Evolutionary conservation across 768 basidiomycete genomes (phyloP), one percentile per base, ranked within the genome.

Genomic region (Lactarius evosmus): DNA sequence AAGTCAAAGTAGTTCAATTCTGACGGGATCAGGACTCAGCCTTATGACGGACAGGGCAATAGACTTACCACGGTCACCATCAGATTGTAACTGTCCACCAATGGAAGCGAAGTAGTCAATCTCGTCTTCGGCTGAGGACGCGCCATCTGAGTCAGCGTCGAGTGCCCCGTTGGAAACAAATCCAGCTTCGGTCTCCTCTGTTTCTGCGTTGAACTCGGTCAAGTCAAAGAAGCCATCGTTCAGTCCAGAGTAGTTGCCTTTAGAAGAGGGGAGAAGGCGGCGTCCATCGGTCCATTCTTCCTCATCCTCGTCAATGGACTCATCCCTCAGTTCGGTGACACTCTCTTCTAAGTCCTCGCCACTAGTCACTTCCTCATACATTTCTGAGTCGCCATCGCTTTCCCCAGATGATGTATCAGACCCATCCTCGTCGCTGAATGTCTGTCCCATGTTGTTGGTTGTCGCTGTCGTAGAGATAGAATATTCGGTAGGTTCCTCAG

Each of bases 191-290:
- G 86, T 83, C 68, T 83, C 84, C 72, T 92, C 91, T 2, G 88
- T 88, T 72, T 94, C 86, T 2, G 86, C 81, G 70, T 98, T 97
- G 79, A 99, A 99, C 22, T 85, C 80, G 32, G 85, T 84, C 53
- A 99, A 81, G 66, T 89, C 82, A 75, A 98, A 98, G 78, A 98
- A 98, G 16, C 80, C 85, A 72, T 98, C 96, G 74, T 98, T 88
- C 32, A 98, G 82, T 49, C 81, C 80, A 6, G 80, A 75, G 61
- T 80, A 77, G 4, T 71, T 71, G 8, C 68, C 68, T 22, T 65
- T 71, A 61, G 12, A 55, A 27, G 56, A 60, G 25, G 44, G 46
- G 16, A 52, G 34, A 27, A 25, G 17, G 33, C 40, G 46, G 27
- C 30, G 19, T 16, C 22, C 55, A 34, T 17, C 17, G 27, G 19